Evolutionary conservation across 2,329 filamentous ascomycete genomes (phyloP).

Genomic region (Calonectria multiphialidica): DNA sequence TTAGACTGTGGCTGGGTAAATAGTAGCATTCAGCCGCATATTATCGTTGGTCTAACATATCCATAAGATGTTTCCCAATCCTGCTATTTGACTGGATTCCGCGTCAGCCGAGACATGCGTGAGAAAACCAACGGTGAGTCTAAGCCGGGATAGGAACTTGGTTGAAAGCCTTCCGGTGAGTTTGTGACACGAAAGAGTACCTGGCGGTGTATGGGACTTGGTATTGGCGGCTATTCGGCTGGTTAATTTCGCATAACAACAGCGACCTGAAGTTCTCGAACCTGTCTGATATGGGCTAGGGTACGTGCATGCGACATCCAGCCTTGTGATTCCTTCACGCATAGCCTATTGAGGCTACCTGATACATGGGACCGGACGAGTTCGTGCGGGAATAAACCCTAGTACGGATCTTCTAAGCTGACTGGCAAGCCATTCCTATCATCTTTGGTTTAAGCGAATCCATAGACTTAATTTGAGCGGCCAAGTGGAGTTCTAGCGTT

Average conservation of each 20-base stretch:
- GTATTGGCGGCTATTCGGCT: not conserved
- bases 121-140: not conserved
- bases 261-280: not conserved
- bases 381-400: not conserved
- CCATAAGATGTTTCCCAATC: not conserved
- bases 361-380: not conserved
- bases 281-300: not conserved
- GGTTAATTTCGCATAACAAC: not conserved
- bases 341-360: not conserved
- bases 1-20: no score
- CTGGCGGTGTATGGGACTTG: not conserved
- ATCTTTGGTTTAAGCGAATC: not conserved
- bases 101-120: not conserved
- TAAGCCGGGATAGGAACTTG: not conserved
- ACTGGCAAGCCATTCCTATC: not conserved
- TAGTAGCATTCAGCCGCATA: not conserved
- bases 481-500: not conserved
- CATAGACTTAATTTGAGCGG: not conserved
- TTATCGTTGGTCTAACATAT: not conserved
- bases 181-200: not conserved
- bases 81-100: not conserved
- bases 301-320: not conserved
- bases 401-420: not conserved
- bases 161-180: not conserved
- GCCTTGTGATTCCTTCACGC: not conserved